Percentiles rank a stretch among this genome's conserved stretches.
Evolutionary conservation across 345 rosid species (phyloP).

Genomic region (Lenwebbia sp.): DNA sequence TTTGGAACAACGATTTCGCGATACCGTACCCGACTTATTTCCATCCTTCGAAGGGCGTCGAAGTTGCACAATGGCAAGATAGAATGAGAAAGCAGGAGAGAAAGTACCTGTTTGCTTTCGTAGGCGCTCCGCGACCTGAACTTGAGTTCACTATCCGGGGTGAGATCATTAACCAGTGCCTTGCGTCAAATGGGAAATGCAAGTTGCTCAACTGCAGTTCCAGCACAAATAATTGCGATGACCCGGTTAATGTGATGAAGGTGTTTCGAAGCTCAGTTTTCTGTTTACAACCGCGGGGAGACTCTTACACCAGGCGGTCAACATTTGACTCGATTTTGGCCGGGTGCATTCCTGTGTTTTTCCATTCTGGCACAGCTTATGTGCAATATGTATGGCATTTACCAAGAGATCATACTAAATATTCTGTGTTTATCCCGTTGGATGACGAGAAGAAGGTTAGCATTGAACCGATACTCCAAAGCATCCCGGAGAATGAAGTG

Average conservation of each 20-base stretch:
- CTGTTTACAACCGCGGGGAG: slow-evolving; percentile 62
- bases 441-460: slow-evolving; percentile 19
- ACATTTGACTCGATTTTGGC: slow-evolving; percentile 53
- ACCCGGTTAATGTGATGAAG: slow-evolving; percentile 51
- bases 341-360: slow-evolving; percentile 59
- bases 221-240: slow-evolving; percentile 34
- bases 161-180: slow-evolving; percentile 51
- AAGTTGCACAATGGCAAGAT: slow-evolving; percentile 43
- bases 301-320: slow-evolving; percentile 56
- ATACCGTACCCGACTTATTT: slow-evolving; percentile 56
- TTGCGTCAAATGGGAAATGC: slow-evolving; percentile 27
- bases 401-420: slow-evolving; percentile 27
- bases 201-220: slow-evolving; percentile 45
- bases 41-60: slow-evolving; percentile 35
- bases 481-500: slow-evolving; percentile 19
- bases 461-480: slow-evolving; percentile 26
- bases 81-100: slow-evolving; percentile 26
- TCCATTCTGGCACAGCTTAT: slow-evolving; percentile 56
- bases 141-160: slow-evolving; percentile 40
- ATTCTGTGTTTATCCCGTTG: slow-evolving; percentile 46
- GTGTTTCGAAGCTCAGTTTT: slow-evolving; percentile 44
- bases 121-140: slow-evolving; percentile 56
- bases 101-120: slow-evolving; percentile 41
- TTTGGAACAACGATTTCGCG: slow-evolving; percentile 60
- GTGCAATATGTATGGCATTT: slow-evolving; percentile 57